phyloP scores from a whole-genome alignment of 805 yeast species.

The Yamadazyma paraphyllophila region DNA sequence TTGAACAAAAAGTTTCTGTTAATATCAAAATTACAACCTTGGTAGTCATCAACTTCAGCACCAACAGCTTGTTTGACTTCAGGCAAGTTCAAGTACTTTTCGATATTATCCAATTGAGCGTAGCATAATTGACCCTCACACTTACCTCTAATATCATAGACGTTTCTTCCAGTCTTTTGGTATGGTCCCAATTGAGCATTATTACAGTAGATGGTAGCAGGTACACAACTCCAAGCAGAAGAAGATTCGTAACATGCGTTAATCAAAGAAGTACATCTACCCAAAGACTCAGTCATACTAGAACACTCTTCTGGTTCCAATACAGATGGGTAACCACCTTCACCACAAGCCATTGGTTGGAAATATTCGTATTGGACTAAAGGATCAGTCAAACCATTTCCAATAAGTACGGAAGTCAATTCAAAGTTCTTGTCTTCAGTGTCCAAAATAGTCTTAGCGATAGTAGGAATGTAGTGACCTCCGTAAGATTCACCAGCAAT shows the following conservation, averaged over 20 bases:
- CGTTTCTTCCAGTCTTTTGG: constrained; percentile 82
- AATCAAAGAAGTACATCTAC: constrained; percentile 75
- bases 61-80: constrained; percentile 82
- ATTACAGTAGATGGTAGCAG: constrained; percentile 89
- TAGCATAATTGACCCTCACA: constrained; percentile 83
- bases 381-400: constrained; percentile 91
- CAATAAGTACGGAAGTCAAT: constrained; percentile 78
- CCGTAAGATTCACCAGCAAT: constrained; percentile 47
- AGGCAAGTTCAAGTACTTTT: constrained; percentile 71
- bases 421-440: constrained; percentile 45
- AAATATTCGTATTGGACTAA: constrained; percentile 74
- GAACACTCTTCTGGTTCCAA: constrained; percentile 68
- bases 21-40: constrained; percentile 75
- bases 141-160: constrained; percentile 79
- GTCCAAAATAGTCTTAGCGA: constrained; percentile 41
- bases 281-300: constrained; percentile 56
- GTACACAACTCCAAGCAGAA: constrained; percentile 82
- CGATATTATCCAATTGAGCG: constrained; percentile 71
- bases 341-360: constrained; percentile 92
- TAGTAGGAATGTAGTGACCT: constrained; percentile 48
- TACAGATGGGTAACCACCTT: constrained; percentile 79
- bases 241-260: constrained; percentile 74
- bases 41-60: constrained; percentile 78
- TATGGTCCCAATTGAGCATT: constrained; percentile 79
- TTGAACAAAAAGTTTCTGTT: constrained; percentile 77